A percentile compares a stretch with the other conserved stretches of the same genome.
phyloP scores from a whole-genome alignment of 768 basidiomycete genomes.

The Cytidiella melzeri region DNA sequence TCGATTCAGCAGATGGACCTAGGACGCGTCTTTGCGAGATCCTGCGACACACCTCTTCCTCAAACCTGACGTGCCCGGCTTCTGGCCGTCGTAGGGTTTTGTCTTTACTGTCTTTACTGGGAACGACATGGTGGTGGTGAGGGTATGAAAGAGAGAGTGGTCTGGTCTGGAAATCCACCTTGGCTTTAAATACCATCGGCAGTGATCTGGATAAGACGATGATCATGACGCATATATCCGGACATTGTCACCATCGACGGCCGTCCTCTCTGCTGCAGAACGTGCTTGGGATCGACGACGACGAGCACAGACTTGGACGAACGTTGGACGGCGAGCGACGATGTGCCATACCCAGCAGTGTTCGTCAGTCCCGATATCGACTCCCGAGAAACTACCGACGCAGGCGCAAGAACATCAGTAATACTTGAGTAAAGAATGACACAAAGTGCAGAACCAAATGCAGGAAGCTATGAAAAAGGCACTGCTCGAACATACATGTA shows the following conservation, averaged over 20 bases:
- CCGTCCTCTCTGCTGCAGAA: background rate
- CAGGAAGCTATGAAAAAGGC: no score
- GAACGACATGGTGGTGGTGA: constrained; percentile 30
- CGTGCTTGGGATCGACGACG: background rate
- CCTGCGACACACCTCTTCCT: constrained; percentile 72
- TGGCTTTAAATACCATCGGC: constrained; percentile 5
- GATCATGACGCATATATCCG: constrained; percentile 8
- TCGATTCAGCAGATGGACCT: constrained; percentile 16
- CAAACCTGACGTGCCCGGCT: constrained; percentile 96
- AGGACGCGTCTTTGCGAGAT: constrained; percentile 2
- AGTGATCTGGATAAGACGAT: background rate
- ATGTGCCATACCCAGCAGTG: no score
- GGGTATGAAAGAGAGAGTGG: constrained; percentile 5
- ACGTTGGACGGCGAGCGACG: no score
- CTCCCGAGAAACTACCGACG: no score
- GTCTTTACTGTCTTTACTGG: constrained; percentile 67
- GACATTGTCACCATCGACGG: background rate
- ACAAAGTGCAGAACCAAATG: no score
- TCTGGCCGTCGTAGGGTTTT: constrained; percentile 88
- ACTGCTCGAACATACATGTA: no score
- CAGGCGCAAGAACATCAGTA: no score
- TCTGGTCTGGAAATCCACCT: no score
- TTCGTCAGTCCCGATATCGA: no score
- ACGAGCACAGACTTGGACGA: no score
- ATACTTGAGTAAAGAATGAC: no score